Conservation (phyloP, 805 yeast genomes). For the Candida mattraensis region DNA sequence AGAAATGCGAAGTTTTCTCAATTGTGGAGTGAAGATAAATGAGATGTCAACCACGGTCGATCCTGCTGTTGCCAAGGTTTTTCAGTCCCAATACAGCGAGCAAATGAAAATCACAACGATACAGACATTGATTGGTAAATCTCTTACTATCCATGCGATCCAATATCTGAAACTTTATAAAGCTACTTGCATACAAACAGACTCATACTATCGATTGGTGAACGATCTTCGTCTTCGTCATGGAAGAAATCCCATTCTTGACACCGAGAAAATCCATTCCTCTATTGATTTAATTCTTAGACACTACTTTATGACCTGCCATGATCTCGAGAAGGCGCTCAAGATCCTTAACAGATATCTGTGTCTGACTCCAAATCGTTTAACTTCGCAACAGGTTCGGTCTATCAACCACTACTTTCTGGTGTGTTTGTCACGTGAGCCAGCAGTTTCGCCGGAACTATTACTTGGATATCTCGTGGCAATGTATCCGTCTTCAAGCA, state of each 20-base stretch:
- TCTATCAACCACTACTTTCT: slow-evolving; percentile 13
- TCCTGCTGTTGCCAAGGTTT: slow-evolving; percentile 8
- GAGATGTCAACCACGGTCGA: neutral
- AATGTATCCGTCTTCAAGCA: slow-evolving; percentile 12
- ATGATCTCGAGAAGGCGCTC: slow-evolving; percentile 14
- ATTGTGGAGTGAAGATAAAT: slow-evolving; percentile 6
- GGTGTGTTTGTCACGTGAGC: slow-evolving; percentile 7
- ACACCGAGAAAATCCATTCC: slow-evolving; percentile 5
- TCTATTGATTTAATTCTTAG: slow-evolving; percentile 13
- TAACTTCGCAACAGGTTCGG: neutral
- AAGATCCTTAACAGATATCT: slow-evolving; percentile 18
- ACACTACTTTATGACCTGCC: slow-evolving; percentile 11
- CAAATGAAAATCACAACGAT: slow-evolving; percentile 21
- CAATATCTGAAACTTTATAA: slow-evolving; percentile 13
- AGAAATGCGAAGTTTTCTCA: slow-evolving; percentile 10
- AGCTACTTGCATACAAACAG: slow-evolving; percentile 4
- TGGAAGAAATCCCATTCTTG: slow-evolving; percentile 11
- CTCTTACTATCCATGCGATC: slow-evolving; percentile 15
- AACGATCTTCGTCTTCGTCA: slow-evolving; percentile 12
- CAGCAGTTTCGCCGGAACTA: slow-evolving; percentile 11
- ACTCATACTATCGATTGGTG: slow-evolving; percentile 6
- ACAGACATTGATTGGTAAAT: slow-evolving; percentile 17
- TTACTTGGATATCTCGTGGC: slow-evolving; percentile 14
- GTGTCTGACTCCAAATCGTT: slow-evolving; percentile 1
- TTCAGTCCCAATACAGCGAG: slow-evolving; percentile 14